Conservation (phyloP, 306 rosid species). For the Ormosia semicastrata region DNA sequence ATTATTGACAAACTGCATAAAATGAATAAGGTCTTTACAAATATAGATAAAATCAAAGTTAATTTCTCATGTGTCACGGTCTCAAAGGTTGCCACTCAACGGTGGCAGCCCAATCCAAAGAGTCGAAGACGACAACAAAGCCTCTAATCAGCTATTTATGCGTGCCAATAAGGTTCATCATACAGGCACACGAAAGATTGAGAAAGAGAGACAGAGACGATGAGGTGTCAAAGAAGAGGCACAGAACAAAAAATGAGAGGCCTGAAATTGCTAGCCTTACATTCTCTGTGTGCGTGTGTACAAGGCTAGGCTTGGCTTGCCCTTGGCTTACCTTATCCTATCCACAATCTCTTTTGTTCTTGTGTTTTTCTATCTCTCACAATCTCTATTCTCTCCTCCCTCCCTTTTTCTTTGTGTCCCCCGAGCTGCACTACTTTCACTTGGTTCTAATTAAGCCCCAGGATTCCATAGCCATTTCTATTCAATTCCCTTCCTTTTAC, state of each 20-base stretch:
- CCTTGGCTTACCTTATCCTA: slow-evolving; percentile 84
- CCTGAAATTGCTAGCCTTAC: slow-evolving; percentile 59
- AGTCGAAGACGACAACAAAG: slow-evolving; percentile 24
- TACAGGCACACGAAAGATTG: neutral
- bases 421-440: neutral
- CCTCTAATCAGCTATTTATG: neutral
- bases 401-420: neutral
- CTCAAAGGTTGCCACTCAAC: neutral
- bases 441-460: neutral
- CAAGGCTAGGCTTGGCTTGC: slow-evolving; percentile 30
- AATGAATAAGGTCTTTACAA: neutral
- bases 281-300: slow-evolving; percentile 22
- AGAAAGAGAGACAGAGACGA: slow-evolving; percentile 4
- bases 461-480: neutral
- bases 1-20: neutral
- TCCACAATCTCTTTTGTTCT: slow-evolving; percentile 26
- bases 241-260: slow-evolving; percentile 57
- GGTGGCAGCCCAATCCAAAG: slow-evolving; percentile 28
- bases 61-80: neutral
- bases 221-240: slow-evolving; percentile 35
- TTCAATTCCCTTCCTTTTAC: neutral
- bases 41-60: neutral
- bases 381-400: neutral
- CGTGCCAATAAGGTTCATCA: slow-evolving; percentile 5
- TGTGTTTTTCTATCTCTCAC: slow-evolving; percentile 27